Conservation (phyloP, 2,329 filamentous ascomycete species). For the Aspergillus transmontanensis region DNA sequence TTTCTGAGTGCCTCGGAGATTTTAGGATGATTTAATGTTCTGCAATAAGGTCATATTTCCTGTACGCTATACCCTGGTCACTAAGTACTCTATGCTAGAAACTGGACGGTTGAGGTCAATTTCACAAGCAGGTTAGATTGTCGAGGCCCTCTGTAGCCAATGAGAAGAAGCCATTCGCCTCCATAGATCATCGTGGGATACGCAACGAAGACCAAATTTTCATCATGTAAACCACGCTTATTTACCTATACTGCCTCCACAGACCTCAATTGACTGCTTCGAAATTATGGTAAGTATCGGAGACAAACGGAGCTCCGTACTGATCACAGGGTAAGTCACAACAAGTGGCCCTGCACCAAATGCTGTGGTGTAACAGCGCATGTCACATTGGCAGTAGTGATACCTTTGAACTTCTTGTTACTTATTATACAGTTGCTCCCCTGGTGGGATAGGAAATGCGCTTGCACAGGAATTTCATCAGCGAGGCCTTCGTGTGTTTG, state of each 20-base stretch:
- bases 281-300: slow-evolving; percentile 25
- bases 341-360: neutral
- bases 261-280: neutral
- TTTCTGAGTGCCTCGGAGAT: too few relatives aligned
- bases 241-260: neutral
- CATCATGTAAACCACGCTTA: neutral
- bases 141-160: neutral
- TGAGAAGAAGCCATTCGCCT: neutral
- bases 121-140: too few relatives aligned
- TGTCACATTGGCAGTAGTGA: neutral
- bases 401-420: neutral
- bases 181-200: neutral
- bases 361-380: neutral
- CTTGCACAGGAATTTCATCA: slow-evolving; percentile 60
- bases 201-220: neutral
- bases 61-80: too few relatives aligned
- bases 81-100: too few relatives aligned
- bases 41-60: too few relatives aligned
- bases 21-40: too few relatives aligned
- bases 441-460: slow-evolving; percentile 61
- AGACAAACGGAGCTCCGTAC: slow-evolving; percentile 41
- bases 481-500: slow-evolving; percentile 58
- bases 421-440: slow-evolving; percentile 32
- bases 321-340: slow-evolving; percentile 44
- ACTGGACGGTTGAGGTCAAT: too few relatives aligned